Base-by-base conservation (phyloP, 306 rosid genomes). In the Cucurbita ficifolia region DNA sequence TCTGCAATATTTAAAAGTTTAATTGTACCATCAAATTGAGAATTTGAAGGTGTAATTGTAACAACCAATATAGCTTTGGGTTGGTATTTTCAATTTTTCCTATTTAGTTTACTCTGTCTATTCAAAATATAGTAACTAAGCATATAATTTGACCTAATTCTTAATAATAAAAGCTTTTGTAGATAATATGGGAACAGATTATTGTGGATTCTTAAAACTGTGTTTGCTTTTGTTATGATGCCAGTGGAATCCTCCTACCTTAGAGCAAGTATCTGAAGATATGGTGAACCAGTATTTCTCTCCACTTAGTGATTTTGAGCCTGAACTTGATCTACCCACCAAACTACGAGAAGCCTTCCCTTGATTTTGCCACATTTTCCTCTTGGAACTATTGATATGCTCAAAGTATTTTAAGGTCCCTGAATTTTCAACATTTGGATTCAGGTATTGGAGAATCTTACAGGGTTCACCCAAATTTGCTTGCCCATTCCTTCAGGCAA, bases 211-310 rank as follows among this genome's bases (percentile, higher is more conserved):
- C 65, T 64, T 64, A 4, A 16, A 69, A 80, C 53, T 48, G 74
- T 73, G 56, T 83, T 67, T 67, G 36, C 17, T 43, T 65, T 67
- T 67, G 54, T 64, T 64, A n/a, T 36, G 49, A 11, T 45, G 35
- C 79, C 96, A 90, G 96, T 90, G 98, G 98, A 85, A 93, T 84
- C 98, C 98, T 80, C 96, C 97, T n/a, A 90, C 80, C 21, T 76
- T 93, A 78, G 96, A 87, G 46, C 84, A 79, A 81, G 96, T 93
- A 54, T 84, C 94, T 51, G 52, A 76, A 76, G 97, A 90, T 72
- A 86, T 90, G 98, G 96, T 93, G 78, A 88, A 83, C 73, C 87
- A 79, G 17, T 93, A 87, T 84, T 93, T 93, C 76, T 82, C 79
- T 76, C 90, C 86, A 57, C 71, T 86, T 4, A 84, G 81, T 67